A percentile compares a stretch with the other conserved stretches of the same genome.
These are phyloP conservation scores for Hypoxylon subgilvum DNA, from an alignment of 495 filamentous ascomycete species.

Conservation along the genomic window DNA sequence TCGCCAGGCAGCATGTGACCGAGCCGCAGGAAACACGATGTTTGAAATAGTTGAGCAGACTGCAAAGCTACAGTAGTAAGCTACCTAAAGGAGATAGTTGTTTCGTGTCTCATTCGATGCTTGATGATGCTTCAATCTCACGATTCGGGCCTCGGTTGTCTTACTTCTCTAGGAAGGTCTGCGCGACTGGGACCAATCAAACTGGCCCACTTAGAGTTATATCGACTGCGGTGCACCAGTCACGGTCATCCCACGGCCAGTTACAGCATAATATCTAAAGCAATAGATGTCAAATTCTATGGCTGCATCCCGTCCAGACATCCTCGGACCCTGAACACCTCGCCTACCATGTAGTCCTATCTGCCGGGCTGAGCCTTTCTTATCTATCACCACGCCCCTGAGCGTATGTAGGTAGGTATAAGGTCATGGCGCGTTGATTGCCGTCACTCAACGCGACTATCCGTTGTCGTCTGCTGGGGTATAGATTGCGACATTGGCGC, in stretches of 20 bases:
- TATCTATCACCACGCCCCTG: slow-evolving; percentile 23
- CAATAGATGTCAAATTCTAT: slow-evolving; percentile 10
- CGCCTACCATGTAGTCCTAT: slow-evolving; percentile 20
- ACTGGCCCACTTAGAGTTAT: slow-evolving; percentile 2
- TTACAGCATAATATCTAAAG: neutral
- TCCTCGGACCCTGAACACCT: slow-evolving; percentile 1
- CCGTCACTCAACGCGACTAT: neutral
- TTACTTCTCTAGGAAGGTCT: slow-evolving; percentile 44
- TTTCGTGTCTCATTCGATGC: slow-evolving; percentile 20
- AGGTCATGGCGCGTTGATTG: slow-evolving; percentile 1
- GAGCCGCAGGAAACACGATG: slow-evolving; percentile 7
- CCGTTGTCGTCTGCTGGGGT: slow-evolving; percentile 11
- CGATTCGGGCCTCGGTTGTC: slow-evolving; percentile 24
- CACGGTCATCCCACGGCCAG: slow-evolving; percentile 3
- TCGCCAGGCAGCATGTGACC: slow-evolving; percentile 2
- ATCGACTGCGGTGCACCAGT: slow-evolving; percentile 14
- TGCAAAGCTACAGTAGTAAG: slow-evolving; percentile 4
- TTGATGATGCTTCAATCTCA: slow-evolving; percentile 8
- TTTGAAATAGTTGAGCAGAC: neutral
- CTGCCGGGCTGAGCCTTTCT: slow-evolving; percentile 24
- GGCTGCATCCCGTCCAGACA: neutral
- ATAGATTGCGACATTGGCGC: slow-evolving; percentile 29
- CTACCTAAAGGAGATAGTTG: slow-evolving; percentile 6
- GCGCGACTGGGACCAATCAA: slow-evolving; percentile 13
- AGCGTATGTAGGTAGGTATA: slow-evolving; percentile 1